Conservation (phyloP, 768 basidiomycete species). For the Auricularia cornea region DNA sequence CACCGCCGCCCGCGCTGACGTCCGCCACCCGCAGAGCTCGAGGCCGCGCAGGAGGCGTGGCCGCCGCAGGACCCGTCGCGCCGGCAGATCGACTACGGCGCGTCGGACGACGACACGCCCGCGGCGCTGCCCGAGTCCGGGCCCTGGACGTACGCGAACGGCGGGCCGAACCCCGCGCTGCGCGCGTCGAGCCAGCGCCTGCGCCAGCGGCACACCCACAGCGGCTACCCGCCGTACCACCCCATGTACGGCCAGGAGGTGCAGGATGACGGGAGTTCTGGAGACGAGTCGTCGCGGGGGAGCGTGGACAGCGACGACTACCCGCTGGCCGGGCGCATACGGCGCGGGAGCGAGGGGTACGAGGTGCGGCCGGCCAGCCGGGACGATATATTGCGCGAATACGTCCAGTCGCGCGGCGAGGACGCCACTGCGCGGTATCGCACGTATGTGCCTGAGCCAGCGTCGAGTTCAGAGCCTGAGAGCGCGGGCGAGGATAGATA, state of each 20-base stretch:
- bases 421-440: conserved; percentile 51
- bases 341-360: conserved; percentile 77
- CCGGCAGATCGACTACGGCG: conserved; percentile 14
- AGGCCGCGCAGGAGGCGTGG: conserved; percentile 40
- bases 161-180: conserved; percentile 65
- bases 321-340: conserved; percentile 24
- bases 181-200: conserved; percentile 44
- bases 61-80: conserved; percentile 61
- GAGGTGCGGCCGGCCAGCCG: conserved; percentile 57
- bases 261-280: conserved; percentile 14
- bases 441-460: conserved; percentile 54
- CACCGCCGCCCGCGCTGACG: background rate
- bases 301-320: conserved; percentile 14
- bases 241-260: conserved; percentile 46
- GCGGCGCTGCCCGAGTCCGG: conserved; percentile 42
- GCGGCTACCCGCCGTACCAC: conserved; percentile 66
- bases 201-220: conserved; percentile 28
- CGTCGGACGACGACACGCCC: conserved; percentile 22
- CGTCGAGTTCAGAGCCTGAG: conserved; percentile 5
- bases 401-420: conserved; percentile 45
- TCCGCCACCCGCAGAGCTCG: conserved; percentile 3
- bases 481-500: background rate
- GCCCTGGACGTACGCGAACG: conserved; percentile 85
- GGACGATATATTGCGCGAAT: conserved; percentile 54
- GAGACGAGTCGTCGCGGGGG: conserved; percentile 17